These are phyloP conservation scores for Pilatotrama ljubarskyi DNA, from an alignment of 768 basidiomycete species.

Conservation along the genomic window DNA sequence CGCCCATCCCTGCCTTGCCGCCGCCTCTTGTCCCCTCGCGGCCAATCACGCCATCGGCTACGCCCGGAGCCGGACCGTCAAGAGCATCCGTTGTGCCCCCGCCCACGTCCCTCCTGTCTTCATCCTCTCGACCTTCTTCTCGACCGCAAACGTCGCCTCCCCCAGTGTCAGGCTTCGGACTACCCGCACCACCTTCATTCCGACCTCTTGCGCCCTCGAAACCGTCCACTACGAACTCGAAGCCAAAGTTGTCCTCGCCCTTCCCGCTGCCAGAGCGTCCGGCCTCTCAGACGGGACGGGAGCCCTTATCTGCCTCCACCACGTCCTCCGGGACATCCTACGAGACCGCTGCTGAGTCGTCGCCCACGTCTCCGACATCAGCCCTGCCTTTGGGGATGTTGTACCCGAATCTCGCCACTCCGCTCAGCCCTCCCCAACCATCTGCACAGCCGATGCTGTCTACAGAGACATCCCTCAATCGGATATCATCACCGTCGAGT, in stretches of 20 bases:
- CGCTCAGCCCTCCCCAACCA: slow-evolving; percentile 2
- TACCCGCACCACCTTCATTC: slow-evolving; percentile 16
- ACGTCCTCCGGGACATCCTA: slow-evolving; percentile 14
- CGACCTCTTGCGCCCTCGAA: not conserved
- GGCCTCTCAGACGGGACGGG: not conserved
- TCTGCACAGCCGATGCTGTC: slow-evolving; percentile 9
- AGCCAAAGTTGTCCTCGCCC: slow-evolving; percentile 16
- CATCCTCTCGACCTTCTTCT: slow-evolving; percentile 16
- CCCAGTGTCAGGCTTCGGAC: slow-evolving; percentile 2
- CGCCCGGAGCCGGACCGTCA: slow-evolving; percentile 6
- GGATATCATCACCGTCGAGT: not conserved
- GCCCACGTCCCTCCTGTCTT: slow-evolving; percentile 1
- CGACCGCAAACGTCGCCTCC: slow-evolving; percentile 11
- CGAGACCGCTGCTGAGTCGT: slow-evolving; percentile 11
- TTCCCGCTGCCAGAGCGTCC: slow-evolving; percentile 8
- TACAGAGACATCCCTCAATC: not conserved
- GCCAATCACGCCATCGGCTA: slow-evolving; percentile 16
- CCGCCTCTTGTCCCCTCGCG: slow-evolving; percentile 21
- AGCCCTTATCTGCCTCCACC: slow-evolving; percentile 12
- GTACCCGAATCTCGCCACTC: slow-evolving; percentile 18
- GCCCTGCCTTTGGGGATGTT: slow-evolving; percentile 18
- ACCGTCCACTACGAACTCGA: not conserved
- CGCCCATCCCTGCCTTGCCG: slow-evolving; percentile 6
- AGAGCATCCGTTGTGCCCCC: not conserved
- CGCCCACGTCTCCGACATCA: slow-evolving; percentile 21